A percentile compares a stretch with the other conserved stretches of the same genome.
Evolutionary conservation across 495 filamentous ascomycete genomes (phyloP).

Genomic region (Penicillium verhagenii): DNA sequence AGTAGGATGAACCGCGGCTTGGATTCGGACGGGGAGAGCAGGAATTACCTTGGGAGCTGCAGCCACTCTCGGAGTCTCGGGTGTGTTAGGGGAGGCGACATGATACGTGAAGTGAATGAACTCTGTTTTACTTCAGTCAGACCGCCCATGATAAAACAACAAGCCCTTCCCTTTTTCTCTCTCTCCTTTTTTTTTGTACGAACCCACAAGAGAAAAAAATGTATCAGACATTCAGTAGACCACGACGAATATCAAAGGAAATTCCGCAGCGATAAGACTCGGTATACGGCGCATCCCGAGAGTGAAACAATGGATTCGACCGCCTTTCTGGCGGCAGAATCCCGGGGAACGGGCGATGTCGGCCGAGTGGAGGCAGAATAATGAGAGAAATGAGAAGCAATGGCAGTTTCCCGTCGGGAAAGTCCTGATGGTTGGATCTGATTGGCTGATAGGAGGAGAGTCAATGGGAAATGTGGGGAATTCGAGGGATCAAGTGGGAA

Average conservation of each 20-base stretch:
- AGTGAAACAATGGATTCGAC: conserved; percentile 3
- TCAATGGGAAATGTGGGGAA: too few relatives aligned
- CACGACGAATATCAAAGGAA: conserved; percentile 8
- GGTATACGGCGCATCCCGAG: conserved; percentile 29
- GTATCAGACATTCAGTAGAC: conserved; percentile 12
- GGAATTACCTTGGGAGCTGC: conserved; percentile 3
- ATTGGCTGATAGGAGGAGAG: too few relatives aligned
- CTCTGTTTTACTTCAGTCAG: background rate
- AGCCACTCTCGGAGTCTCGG: conserved; percentile 17
- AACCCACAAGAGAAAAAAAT: too few relatives aligned
- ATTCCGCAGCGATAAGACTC: conserved; percentile 14
- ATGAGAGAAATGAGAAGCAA: too few relatives aligned
- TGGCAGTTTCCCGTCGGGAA: conserved; percentile 40
- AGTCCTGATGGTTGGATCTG: too few relatives aligned
- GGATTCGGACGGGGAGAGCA: conserved; percentile 8
- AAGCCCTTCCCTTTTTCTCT: too few relatives aligned
- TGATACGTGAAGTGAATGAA: background rate
- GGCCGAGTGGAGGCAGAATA: conserved; percentile 34
- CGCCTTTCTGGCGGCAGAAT: background rate
- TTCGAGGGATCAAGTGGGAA: too few relatives aligned
- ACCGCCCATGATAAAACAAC: background rate
- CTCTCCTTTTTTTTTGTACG: too few relatives aligned
- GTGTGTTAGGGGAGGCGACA: conserved; percentile 14
- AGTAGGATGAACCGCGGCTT: conserved; percentile 13
- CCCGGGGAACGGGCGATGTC: conserved; percentile 22